Conservation (phyloP, 179 eudicot species). For the Vitellaria paradoxa region DNA sequence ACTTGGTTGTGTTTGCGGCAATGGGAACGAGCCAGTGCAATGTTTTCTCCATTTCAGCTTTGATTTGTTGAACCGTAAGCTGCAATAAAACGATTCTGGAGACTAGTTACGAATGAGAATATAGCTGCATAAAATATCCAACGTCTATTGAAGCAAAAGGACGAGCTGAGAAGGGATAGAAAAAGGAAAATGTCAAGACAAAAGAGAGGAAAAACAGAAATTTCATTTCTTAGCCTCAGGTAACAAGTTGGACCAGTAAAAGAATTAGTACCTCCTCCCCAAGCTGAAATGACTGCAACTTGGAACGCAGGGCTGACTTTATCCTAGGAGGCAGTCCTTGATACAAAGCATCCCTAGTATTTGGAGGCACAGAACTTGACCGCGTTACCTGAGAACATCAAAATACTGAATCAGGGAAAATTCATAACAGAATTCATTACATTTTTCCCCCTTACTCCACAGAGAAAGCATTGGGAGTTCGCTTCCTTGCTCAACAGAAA, state of each 20-base stretch:
- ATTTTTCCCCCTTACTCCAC: not conserved
- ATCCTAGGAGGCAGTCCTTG: slow-evolving; percentile 92
- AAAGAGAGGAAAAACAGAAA: not conserved
- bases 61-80: slow-evolving; percentile 78
- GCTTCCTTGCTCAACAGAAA: not conserved
- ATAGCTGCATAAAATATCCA: not conserved
- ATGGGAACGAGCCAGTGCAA: slow-evolving; percentile 95
- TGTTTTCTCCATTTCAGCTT: slow-evolving; percentile 97
- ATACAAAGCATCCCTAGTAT: slow-evolving; percentile 82
- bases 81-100: slow-evolving; percentile 32
- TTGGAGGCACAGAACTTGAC: slow-evolving; percentile 87
- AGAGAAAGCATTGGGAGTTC: not conserved
- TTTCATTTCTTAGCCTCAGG: not conserved
- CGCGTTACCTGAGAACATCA: slow-evolving; percentile 68
- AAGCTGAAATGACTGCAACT: slow-evolving; percentile 61
- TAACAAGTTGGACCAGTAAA: not conserved
- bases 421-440: not conserved
- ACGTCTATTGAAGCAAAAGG: not conserved
- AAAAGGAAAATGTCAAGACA: not conserved
- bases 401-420: not conserved
- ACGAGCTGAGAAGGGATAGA: not conserved
- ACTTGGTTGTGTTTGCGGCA: slow-evolving; percentile 95
- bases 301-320: slow-evolving; percentile 77
- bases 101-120: not conserved
- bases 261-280: slow-evolving; percentile 67